Evolutionary conservation across 2,329 filamentous ascomycete species (phyloP), one percentile per base, ranked within the genome.

Genomic region (Verticillium klebahnii): DNA sequence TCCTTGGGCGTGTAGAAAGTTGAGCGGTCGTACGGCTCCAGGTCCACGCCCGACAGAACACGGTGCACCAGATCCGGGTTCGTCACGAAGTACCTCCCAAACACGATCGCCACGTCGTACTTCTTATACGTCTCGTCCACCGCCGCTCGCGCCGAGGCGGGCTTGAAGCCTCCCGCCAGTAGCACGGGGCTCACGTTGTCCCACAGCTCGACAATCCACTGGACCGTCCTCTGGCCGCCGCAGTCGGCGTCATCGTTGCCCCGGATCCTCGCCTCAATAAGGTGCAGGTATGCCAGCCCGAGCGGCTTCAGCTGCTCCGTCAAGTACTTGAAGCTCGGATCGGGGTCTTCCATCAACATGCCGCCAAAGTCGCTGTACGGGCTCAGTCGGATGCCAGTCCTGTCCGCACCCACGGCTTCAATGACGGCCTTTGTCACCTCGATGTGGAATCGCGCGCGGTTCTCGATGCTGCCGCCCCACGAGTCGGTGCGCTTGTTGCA

Each of bases 281-380:
- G 64, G 69, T 88, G 85, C 37, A 86, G 67, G 69, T 82, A 88
- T 0, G 84, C 79, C 31, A 89, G 73, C 12, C 80, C 78, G 29
- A 88, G 71, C 40, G 76, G 72, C 62, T 81, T 81, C 56, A 86
- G 74, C 56, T 81, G 77, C 61, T 75, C 66, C n/a, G 82, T 74
- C 29, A 88, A 69, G 68, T 89, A 78, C 15, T 71, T 74, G 70
- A 88, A 89, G 63, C 88, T 84, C 2, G 84, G 82, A 4, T 82
- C 67, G 0, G 86, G 85, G 56, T 89, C 80, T 1, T 72, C 69
- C 82, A 87, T 86, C n/a, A 75, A 73, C 84, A 89, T 85, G 54
- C 80, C 80, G 63, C 87, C 82, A 74, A 85, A 88, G 5, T 75
- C 72, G 45, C 78, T 80, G 72, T 81, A 89, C 0, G 87, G 87